Base-by-base conservation (phyloP, 352 stramenopile genomes). In the Aphanomyces stellatus region DNA sequence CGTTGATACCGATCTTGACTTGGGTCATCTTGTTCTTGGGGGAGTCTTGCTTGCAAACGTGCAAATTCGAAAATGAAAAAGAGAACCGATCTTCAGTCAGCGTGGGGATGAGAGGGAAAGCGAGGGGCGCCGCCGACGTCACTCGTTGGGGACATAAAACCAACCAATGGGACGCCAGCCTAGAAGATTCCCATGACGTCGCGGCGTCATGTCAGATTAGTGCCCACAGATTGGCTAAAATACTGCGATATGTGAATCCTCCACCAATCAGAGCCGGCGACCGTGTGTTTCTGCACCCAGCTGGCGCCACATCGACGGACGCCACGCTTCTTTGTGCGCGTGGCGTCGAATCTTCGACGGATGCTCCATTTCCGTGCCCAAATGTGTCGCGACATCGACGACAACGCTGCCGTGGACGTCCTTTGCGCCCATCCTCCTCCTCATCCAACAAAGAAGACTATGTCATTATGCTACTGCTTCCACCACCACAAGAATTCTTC, bases 1-100 rank as follows among this genome's bases (percentile, higher is more conserved):
- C 77, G 69, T 85, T 82, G 65, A 85, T 71, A 62, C 75, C 77
- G 69, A 85, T 82, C 46, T 71, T 64, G 42, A 82, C 67, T 57
- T 79, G 76, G 35, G 74, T 61, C 64, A 62, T 63, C 72, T 77
- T 81, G 53, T 15, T 24, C 13, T 8, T 13, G 25, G 5, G 8
- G 19, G 42, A 8, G 8, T 22, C 19, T 57, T 30, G 49, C 17
- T 17, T 57, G n/a, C 49, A 24, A 57, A 5, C 13, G 25, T n/a
- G 49, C 49, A 57, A 57, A 57, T 34, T 22, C 17, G 33, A 57
- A 24, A 57, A 57, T 57, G 49, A 57, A 24, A 15, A 35, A 53
- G 17, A 22, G 13, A 51, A 24, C 6, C 42, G 8, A 51, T 24
- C 8, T 24, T 10, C 42, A 51, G 42, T 51, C 42, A 51, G n/a